Evolutionary conservation across 495 filamentous ascomycete genomes (phyloP).

Genomic region (Cryomyces antarcticus): DNA sequence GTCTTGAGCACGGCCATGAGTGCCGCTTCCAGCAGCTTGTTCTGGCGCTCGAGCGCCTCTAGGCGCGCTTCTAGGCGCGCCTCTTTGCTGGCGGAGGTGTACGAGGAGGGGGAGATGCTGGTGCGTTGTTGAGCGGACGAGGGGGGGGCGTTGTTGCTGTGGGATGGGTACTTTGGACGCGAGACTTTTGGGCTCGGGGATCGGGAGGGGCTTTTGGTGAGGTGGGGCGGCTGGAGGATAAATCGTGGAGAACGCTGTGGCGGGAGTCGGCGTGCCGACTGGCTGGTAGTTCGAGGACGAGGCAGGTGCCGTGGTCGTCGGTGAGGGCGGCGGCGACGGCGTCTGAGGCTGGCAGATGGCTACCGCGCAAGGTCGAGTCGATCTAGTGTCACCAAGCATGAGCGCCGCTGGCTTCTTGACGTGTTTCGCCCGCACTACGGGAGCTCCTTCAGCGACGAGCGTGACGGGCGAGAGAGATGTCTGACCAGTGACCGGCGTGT

Average conservation of each 20-base stretch:
- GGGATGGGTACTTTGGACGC: too few relatives aligned
- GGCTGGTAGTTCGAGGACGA: too few relatives aligned
- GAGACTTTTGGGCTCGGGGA: too few relatives aligned
- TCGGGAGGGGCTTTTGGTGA: too few relatives aligned
- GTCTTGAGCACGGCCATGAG: slow-evolving; percentile 13
- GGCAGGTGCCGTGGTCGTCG: too few relatives aligned
- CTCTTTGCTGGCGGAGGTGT: not conserved
- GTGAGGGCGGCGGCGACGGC: too few relatives aligned
- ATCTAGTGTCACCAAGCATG: slow-evolving; percentile 1
- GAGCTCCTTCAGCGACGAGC: slow-evolving; percentile 13
- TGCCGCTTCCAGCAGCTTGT: slow-evolving; percentile 12
- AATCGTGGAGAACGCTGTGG: not conserved
- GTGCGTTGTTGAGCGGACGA: too few relatives aligned
- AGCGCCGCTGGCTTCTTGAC: slow-evolving; percentile 5
- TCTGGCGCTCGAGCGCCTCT: slow-evolving; percentile 13
- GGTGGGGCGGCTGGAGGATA: too few relatives aligned
- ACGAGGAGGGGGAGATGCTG: too few relatives aligned
- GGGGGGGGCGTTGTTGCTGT: too few relatives aligned
- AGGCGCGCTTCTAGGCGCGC: slow-evolving; percentile 9
- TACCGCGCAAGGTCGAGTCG: too few relatives aligned
- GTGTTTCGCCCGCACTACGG: slow-evolving; percentile 3
- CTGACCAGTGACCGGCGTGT: not conserved
- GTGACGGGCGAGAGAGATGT: slow-evolving; percentile 10
- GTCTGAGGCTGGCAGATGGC: too few relatives aligned
- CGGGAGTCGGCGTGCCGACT: not conserved